A percentile compares a stretch with the other conserved stretches of the same genome.
Conservation (phyloP, 768 basidiomycete genomes). For the Amanita muscaria region DNA sequence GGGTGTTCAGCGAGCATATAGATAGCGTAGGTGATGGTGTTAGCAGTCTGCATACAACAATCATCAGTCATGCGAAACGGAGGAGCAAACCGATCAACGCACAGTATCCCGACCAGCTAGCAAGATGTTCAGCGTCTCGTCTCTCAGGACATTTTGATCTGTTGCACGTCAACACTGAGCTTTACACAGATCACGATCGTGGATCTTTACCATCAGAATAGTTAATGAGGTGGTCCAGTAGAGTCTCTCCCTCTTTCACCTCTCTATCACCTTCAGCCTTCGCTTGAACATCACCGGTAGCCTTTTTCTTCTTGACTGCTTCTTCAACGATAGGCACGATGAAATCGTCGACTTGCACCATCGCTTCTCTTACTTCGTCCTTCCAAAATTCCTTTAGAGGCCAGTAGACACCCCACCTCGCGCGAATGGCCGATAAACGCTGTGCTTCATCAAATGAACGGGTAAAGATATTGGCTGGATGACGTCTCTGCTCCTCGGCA, state of each 20-base stretch:
- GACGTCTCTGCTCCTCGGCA: conserved; percentile 16
- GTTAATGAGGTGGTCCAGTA: conserved; percentile 42
- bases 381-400: conserved; percentile 37
- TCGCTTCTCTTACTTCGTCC: conserved; percentile 33
- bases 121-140: conserved; percentile 42
- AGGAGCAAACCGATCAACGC: not conserved
- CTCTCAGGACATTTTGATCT: conserved; percentile 31
- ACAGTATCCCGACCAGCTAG: conserved; percentile 53
- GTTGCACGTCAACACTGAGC: not conserved
- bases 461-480: conserved; percentile 37
- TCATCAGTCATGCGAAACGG: not conserved
- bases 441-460: conserved; percentile 42
- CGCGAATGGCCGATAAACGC: conserved; percentile 25
- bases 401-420: conserved; percentile 26
- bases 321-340: conserved; percentile 41
- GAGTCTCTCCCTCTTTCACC: conserved; percentile 31
- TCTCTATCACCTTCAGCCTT: conserved; percentile 16
- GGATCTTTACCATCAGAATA: conserved; percentile 38
- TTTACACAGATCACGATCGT: not conserved
- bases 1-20: conserved; percentile 40
- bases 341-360: conserved; percentile 38
- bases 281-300: not conserved
- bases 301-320: conserved; percentile 31
- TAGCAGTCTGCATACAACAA: conserved; percentile 25
- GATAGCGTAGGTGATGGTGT: conserved; percentile 30